These are phyloP conservation scores for Pilasporangium apinafurcum DNA, from an alignment of 352 stramenopile genomes.

Conservation along the genomic window DNA sequence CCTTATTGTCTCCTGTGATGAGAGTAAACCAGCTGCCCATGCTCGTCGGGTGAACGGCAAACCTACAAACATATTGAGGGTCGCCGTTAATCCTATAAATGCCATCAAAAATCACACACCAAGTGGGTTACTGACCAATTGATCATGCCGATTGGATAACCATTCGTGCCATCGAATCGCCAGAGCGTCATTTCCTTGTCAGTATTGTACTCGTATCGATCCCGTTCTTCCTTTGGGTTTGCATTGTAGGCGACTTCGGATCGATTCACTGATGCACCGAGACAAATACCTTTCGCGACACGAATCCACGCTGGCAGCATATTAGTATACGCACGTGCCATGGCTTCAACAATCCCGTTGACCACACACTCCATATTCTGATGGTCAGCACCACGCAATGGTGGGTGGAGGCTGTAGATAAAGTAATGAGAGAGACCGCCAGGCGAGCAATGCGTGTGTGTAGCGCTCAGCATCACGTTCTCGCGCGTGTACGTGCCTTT, in stretches of 20 bases:
- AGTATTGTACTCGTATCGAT: conserved; percentile 75
- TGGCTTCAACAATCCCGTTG: conserved; percentile 79
- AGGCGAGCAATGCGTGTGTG: conserved; percentile 89
- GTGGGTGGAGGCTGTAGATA: conserved; percentile 85
- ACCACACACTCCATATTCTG: conserved; percentile 90
- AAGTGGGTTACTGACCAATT: conserved; percentile 56
- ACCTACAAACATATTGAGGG: conserved; percentile 29
- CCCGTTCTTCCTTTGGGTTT: conserved; percentile 81
- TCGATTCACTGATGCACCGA: conserved; percentile 85
- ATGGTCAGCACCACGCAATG: conserved; percentile 55
- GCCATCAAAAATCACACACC: not conserved
- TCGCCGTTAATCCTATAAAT: not conserved
- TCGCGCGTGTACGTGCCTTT: conserved; percentile 42
- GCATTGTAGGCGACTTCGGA: conserved; percentile 86
- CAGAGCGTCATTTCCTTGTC: conserved; percentile 92
- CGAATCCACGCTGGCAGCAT: conserved; percentile 57
- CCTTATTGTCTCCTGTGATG: conserved; percentile 93
- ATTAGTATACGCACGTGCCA: conserved; percentile 75
- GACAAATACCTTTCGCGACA: conserved; percentile 51
- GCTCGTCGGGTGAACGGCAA: conserved; percentile 90
- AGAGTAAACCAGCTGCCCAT: conserved; percentile 92
- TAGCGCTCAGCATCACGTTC: conserved; percentile 88
- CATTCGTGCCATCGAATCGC: conserved; percentile 75
- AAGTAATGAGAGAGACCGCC: conserved; percentile 90
- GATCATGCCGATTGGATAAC: conserved; percentile 84